phyloP scores from a whole-genome alignment of 345 rosid genomes.

The Salix purpurea region DNA sequence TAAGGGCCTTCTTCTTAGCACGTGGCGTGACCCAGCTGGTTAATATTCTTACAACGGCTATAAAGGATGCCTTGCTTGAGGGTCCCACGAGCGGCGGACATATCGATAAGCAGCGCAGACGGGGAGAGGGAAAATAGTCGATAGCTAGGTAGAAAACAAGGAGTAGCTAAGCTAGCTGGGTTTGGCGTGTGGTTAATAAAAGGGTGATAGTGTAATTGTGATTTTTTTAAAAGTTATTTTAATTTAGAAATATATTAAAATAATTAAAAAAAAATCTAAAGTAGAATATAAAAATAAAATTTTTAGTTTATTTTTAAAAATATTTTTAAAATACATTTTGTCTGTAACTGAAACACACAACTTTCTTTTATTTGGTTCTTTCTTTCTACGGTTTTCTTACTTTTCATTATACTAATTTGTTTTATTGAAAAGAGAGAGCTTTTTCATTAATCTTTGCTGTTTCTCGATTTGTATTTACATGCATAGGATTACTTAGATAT shows the following conservation, averaged over 20 bases:
- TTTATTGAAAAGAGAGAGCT: neutral
- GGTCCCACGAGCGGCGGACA: conserved; percentile 23
- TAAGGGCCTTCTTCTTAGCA: neutral
- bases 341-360: neutral
- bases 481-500: too few species aligned
- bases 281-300: neutral
- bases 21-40: conserved; percentile 14
- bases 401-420: neutral
- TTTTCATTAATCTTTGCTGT: neutral
- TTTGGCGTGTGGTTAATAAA: neutral
- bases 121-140: neutral
- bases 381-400: neutral
- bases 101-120: neutral
- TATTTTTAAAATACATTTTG: too few species aligned
- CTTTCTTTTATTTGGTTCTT: too few species aligned
- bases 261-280: too few species aligned
- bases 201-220: too few species aligned
- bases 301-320: too few species aligned
- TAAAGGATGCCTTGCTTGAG: neutral
- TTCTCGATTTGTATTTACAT: neutral
- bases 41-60: conserved; percentile 15
- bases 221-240: too few species aligned
- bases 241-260: too few species aligned
- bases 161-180: neutral
- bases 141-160: neutral